Base-by-base conservation (phyloP, 148 eudicot genomes). In the Dysphania ambrosioides region DNA sequence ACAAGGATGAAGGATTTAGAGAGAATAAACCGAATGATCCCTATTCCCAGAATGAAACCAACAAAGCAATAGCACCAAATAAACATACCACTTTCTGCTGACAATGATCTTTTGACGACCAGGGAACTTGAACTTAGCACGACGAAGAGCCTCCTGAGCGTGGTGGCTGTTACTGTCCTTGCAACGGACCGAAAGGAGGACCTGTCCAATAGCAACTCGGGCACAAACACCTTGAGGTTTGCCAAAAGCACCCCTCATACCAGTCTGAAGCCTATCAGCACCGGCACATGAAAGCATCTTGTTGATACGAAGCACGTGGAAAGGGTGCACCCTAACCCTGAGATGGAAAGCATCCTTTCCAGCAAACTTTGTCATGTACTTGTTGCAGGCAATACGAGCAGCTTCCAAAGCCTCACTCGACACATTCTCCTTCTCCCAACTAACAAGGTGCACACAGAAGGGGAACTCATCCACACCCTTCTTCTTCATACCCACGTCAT, bases 361-460 rank as follows among this genome's bases (percentile, higher is more conserved):
- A 19, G 81, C 81, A 71, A 58, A 78, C 79, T 82, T 82, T 29
- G 81, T 40, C 84, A 82, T 82, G 76, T 82, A 82, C 69, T 82
- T 82, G 69, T 82, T 82, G 64, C 84, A 82, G 0, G 86, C 86
- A 77, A 83, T 83, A 61, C 83, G 78, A 1, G 83, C 86, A 74
- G 86, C 86, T 64, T 80, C 83, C 34, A 83, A 44, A 0, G 86
- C 86, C 59, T 83, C 86, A 71, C 86, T 83, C 1, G 86, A 83
- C 27, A 83, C 86, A 70, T 83, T 83, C 21, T 83, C 86, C 72
- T 83, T 83, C 81, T 83, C 86, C 86, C 86, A 83, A 77, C 86
- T 83, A 51, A 83, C 86, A 70, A 83, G 83, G 62, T 83, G 86
- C 21, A 81, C 83, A 69, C 83, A 81, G 80, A 72, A 81, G 27